Percentiles rank a stretch among this genome's conserved stretches.
phyloP scores from a whole-genome alignment of 306 rosid genomes.

The Echinosophora koreensis region DNA sequence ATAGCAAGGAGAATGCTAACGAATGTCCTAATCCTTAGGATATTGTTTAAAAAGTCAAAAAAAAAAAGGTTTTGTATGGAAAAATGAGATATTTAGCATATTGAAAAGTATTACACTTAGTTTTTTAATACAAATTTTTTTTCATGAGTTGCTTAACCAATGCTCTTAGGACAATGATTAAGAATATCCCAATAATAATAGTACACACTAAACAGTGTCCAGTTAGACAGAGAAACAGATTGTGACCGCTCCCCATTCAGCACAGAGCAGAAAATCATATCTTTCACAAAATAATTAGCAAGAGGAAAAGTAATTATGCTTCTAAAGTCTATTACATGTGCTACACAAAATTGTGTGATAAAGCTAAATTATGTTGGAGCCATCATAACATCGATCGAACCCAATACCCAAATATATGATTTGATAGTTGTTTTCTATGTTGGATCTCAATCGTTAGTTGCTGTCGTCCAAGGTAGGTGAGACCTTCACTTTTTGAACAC shows the following conservation, averaged over 20 bases:
- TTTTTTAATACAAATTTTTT: no score
- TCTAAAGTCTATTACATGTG: constrained; percentile 2
- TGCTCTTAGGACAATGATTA: no score
- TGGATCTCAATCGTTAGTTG: neutral
- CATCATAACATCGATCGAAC: constrained; percentile 42
- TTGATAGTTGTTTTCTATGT: no score
- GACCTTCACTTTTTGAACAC: neutral
- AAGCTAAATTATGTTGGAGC: constrained; percentile 43
- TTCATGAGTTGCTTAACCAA: no score
- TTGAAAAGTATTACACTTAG: no score
- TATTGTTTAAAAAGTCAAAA: no score
- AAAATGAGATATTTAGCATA: no score
- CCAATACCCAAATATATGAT: neutral
- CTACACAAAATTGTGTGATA: constrained; percentile 31
- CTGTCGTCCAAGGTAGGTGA: neutral
- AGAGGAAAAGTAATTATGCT: constrained; percentile 19
- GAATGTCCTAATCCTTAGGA: no score
- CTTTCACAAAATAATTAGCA: constrained; percentile 46
- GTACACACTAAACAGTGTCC: no score
- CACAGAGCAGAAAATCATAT: constrained; percentile 17
- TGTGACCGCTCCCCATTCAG: neutral
- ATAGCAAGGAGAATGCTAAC: neutral
- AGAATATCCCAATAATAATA: no score
- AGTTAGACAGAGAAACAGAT: neutral
- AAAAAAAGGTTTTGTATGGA: no score